phyloP scores from a whole-genome alignment of 139 green algal species.

The Coelastrella sp. region DNA sequence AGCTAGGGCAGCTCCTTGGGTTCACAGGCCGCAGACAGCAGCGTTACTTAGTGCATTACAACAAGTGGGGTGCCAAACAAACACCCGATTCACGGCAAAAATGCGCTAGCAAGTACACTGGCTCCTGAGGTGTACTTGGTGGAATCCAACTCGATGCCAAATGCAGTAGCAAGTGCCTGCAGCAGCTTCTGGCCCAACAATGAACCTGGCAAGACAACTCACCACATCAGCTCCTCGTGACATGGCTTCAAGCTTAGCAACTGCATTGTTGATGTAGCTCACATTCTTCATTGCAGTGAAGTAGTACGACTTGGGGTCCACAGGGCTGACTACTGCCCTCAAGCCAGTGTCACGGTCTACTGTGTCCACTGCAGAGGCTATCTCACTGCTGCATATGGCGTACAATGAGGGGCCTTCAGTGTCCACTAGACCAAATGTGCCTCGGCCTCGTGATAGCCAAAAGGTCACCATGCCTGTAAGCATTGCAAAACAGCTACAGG shows the following conservation, averaged over 20 bases:
- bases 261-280: conserved; percentile 75
- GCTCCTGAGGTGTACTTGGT: no score
- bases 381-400: conserved; percentile 61
- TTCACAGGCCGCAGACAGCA: no score
- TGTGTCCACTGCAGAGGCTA: conserved; percentile 23
- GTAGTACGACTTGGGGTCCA: conserved; percentile 60
- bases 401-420: conserved; percentile 71
- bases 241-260: conserved; percentile 70
- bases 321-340: conserved; percentile 62
- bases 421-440: conserved; percentile 70
- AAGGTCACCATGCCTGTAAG: conserved; percentile 65
- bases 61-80: no score
- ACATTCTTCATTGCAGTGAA: conserved; percentile 73
- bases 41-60: no score
- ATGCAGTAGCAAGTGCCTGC: no score
- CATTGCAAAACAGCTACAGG: no score
- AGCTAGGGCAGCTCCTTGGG: no score
- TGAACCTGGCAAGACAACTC: neutral
- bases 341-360: conserved; percentile 60
- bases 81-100: no score
- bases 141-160: no score
- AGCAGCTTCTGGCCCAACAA: no score
- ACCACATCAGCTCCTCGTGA: conserved; percentile 63
- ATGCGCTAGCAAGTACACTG: no score
- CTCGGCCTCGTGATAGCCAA: conserved; percentile 78